phyloP scores from a whole-genome alignment of 495 filamentous ascomycete genomes.

The Tuber indicum region DNA sequence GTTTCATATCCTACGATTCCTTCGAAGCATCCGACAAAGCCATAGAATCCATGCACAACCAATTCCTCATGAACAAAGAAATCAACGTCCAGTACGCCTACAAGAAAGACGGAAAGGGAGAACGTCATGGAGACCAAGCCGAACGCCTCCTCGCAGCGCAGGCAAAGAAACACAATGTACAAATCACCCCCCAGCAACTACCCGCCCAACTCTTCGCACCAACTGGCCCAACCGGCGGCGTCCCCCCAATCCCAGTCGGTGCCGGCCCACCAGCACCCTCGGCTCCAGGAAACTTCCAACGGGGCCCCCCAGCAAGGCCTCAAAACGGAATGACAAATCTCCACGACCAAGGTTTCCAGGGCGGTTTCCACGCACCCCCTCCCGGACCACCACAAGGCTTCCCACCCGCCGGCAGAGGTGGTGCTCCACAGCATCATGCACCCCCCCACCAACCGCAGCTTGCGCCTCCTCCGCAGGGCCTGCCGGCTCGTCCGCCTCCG shows the following conservation, averaged over 20 bases:
- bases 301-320: slow-evolving; percentile 26
- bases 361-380: slow-evolving; percentile 27
- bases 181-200: slow-evolving; percentile 37
- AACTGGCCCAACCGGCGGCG: slow-evolving; percentile 32
- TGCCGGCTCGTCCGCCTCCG: slow-evolving; percentile 38
- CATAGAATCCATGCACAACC: slow-evolving; percentile 86
- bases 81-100: slow-evolving; percentile 96
- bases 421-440: slow-evolving; percentile 27
- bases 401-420: slow-evolving; percentile 20
- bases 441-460: slow-evolving; percentile 38
- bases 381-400: slow-evolving; percentile 23
- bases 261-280: slow-evolving; percentile 29
- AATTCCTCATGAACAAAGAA: slow-evolving; percentile 95
- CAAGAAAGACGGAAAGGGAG: slow-evolving; percentile 98
- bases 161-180: slow-evolving; percentile 87
- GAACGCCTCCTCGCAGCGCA: slow-evolving; percentile 88
- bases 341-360: slow-evolving; percentile 31
- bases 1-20: slow-evolving; percentile 87
- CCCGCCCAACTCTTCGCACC: slow-evolving; percentile 41
- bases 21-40: slow-evolving; percentile 95
- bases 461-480: slow-evolving; percentile 38
- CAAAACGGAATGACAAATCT: slow-evolving; percentile 20
- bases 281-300: slow-evolving; percentile 31
- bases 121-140: slow-evolving; percentile 89
- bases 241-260: slow-evolving; percentile 25